A percentile compares a stretch with the other conserved stretches of the same genome.
Evolutionary conservation across 441 rosid genomes (phyloP).

Genomic region (Lepidium campestre): DNA sequence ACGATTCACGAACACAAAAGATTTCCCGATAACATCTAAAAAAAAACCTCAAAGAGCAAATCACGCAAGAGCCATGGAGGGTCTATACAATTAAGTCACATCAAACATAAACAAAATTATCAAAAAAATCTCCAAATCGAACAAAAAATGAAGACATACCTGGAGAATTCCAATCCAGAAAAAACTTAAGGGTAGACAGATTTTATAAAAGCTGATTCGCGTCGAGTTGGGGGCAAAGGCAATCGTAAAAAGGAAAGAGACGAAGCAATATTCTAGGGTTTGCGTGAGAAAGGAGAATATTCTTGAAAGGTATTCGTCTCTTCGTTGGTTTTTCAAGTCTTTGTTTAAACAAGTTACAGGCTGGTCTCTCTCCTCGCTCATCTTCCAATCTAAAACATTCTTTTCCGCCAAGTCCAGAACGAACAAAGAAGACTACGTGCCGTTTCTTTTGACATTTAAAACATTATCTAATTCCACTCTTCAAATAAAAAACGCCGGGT

Average conservation of each 20-base stretch:
- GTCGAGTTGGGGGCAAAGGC: neutral
- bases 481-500: neutral
- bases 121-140: neutral
- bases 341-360: constrained; percentile 13
- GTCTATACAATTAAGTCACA: neutral
- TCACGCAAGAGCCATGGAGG: neutral
- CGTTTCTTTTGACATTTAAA: neutral
- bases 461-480: constrained; percentile 21
- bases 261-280: neutral
- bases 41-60: neutral
- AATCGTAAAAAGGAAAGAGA: neutral
- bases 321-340: neutral
- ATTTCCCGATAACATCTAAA: neutral
- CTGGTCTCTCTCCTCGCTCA: neutral
- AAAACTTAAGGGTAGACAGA: neutral
- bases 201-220: neutral
- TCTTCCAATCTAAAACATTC: neutral
- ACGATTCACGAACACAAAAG: neutral
- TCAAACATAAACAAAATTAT: neutral
- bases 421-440: constrained; percentile 13
- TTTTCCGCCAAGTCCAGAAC: neutral
- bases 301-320: neutral
- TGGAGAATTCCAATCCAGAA: neutral
- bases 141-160: constrained; percentile 4
- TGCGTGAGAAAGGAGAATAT: constrained; percentile 19